Evolutionary conservation across 139 green algal genomes (phyloP).

Genomic region (Tetratostichococcus sp.): DNA sequence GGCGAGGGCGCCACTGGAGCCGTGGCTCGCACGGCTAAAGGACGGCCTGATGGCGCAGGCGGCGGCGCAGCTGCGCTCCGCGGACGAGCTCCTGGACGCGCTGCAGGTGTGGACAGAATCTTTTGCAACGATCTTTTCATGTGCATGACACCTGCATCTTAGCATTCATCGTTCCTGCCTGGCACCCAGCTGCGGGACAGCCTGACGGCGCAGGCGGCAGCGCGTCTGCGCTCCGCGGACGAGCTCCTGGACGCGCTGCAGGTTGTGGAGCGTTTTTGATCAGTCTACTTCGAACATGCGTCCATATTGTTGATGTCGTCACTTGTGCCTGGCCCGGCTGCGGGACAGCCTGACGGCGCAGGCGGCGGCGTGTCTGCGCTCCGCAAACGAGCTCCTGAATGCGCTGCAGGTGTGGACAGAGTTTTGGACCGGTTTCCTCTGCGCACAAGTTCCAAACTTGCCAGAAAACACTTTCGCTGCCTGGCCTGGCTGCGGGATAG

Average conservation of each 20-base stretch:
- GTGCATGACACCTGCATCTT: too few species aligned
- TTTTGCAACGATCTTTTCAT: too few species aligned
- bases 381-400: constrained; percentile 19
- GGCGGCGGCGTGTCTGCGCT: constrained; percentile 11
- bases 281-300: not conserved
- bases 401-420: constrained; percentile 12
- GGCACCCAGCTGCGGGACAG: not conserved
- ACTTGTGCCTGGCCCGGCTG: constrained; percentile 5
- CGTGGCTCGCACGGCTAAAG: constrained; percentile 6
- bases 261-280: too few species aligned
- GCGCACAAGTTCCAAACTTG: not conserved
- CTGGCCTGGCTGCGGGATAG: constrained; percentile 10
- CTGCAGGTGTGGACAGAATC: constrained; percentile 4
- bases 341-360: constrained; percentile 12
- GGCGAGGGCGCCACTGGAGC: constrained; percentile 16
- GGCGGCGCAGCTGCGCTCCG: constrained; percentile 16
- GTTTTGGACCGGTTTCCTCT: too few species aligned
- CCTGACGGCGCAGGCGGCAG: not conserved
- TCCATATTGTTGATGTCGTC: constrained; percentile 7
- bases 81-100: constrained; percentile 26
- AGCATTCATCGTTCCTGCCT: too few species aligned
- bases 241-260: too few species aligned
- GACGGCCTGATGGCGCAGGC: constrained; percentile 12
- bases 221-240: constrained; percentile 4
- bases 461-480: constrained; percentile 6